A percentile compares a stretch with the other conserved stretches of the same genome.
Conservation (phyloP, 1,284 basidiomycete genomes). For the Moniliophthora roreri region DNA sequence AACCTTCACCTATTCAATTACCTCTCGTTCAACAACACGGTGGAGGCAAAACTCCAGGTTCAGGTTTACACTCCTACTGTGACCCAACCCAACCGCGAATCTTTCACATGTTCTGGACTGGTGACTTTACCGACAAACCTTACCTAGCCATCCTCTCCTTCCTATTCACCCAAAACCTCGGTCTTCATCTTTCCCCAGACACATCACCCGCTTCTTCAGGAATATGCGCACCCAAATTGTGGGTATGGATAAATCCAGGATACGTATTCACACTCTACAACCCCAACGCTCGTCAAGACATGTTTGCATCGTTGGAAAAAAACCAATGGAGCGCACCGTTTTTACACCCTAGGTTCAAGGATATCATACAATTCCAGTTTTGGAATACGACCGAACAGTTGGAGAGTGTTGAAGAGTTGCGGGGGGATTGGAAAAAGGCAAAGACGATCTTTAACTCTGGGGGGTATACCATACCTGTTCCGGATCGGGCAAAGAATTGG, state of each 20-base stretch:
- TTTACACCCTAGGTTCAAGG: conserved; percentile 79
- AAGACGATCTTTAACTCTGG: conserved; percentile 77
- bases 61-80: conserved; percentile 40
- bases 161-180: conserved; percentile 80
- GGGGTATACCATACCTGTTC: conserved; percentile 59
- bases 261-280: conserved; percentile 72
- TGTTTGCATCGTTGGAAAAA: conserved; percentile 66
- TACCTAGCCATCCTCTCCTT: conserved; percentile 80
- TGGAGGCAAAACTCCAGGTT: conserved; percentile 16
- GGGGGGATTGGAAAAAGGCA: conserved; percentile 72
- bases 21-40: conserved; percentile 51
- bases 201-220: conserved; percentile 42
- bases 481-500: conserved; percentile 32
- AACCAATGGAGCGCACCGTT: conserved; percentile 88
- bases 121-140: conserved; percentile 84
- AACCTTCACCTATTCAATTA: conserved; percentile 32
- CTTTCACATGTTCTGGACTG: conserved; percentile 89
- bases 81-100: conserved; percentile 70
- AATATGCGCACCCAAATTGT: conserved; percentile 76
- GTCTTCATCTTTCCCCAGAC: conserved; percentile 46
- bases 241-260: conserved; percentile 89
- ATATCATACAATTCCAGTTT: conserved; percentile 82
- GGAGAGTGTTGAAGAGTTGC: conserved; percentile 76
- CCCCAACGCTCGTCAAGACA: conserved; percentile 61
- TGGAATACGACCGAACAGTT: conserved; percentile 92